These are phyloP conservation scores for Gastrolobium bilobum DNA, from an alignment of 306 rosid genomes.

Conservation along the genomic window DNA sequence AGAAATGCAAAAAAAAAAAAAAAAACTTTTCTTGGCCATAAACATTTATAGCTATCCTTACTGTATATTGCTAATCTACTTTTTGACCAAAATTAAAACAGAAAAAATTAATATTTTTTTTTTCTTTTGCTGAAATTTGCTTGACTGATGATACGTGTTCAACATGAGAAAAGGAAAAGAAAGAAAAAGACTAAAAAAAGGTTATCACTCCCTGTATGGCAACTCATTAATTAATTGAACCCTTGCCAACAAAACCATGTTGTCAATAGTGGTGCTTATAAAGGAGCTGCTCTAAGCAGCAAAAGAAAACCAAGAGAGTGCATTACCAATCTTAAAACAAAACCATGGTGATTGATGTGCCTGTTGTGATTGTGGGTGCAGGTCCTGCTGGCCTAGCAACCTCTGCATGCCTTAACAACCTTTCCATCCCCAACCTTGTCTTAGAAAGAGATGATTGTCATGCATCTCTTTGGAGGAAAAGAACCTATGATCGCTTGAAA, in stretches of 20 bases:
- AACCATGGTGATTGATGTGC: slow-evolving; percentile 53
- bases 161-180: neutral
- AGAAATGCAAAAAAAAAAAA: neutral
- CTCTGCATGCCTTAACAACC: slow-evolving; percentile 67
- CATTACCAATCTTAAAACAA: neutral
- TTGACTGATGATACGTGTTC: neutral
- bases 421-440: slow-evolving; percentile 54
- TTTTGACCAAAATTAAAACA: neutral
- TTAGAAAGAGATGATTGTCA: slow-evolving; percentile 69
- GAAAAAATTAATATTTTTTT: neutral
- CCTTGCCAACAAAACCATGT: neutral
- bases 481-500: slow-evolving; percentile 71
- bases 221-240: neutral
- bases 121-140: neutral
- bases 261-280: neutral
- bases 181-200: neutral
- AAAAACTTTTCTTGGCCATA: neutral
- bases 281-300: neutral
- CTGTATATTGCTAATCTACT: neutral
- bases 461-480: slow-evolving; percentile 73
- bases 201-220: neutral
- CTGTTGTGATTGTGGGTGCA: slow-evolving; percentile 68
- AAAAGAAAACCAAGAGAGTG: neutral
- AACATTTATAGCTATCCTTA: neutral
- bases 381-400: slow-evolving; percentile 78